Evolutionary conservation across 2,329 filamentous ascomycete genomes (phyloP).

Genomic region (Monilinia aucupariae): DNA sequence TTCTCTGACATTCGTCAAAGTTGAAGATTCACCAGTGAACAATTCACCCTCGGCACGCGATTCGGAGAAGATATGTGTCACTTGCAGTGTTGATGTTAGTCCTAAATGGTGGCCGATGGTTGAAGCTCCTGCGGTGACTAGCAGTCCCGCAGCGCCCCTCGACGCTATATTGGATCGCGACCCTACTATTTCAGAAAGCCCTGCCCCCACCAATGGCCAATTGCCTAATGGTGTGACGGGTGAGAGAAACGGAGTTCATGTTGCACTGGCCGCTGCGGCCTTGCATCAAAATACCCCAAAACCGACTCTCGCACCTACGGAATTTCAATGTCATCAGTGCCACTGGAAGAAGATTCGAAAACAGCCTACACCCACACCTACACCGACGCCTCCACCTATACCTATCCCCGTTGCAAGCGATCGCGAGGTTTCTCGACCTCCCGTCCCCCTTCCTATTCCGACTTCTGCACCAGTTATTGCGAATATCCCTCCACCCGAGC

Average conservation of each 20-base stretch:
- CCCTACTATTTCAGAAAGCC: slow-evolving; percentile 1
- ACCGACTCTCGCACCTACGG: slow-evolving; percentile 35
- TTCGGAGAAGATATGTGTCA: slow-evolving; percentile 53
- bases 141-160: background rate
- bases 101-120: slow-evolving; percentile 60
- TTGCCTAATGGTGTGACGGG: slow-evolving; percentile 16
- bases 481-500: slow-evolving; percentile 30
- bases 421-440: slow-evolving; percentile 8
- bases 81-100: slow-evolving; percentile 64
- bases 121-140: slow-evolving; percentile 1
- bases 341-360: slow-evolving; percentile 45
- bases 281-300: slow-evolving; percentile 30
- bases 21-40: slow-evolving; percentile 25
- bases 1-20: slow-evolving; percentile 29
- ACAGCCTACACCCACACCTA: slow-evolving; percentile 26
- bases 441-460: slow-evolving; percentile 25
- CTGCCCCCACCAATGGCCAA: slow-evolving; percentile 18
- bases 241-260: slow-evolving; percentile 25
- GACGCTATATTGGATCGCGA: background rate
- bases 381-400: slow-evolving; percentile 20
- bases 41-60: background rate
- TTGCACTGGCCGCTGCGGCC: slow-evolving; percentile 35
- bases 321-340: slow-evolving; percentile 73
- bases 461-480: slow-evolving; percentile 25
- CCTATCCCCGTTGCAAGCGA: background rate